phyloP scores from a whole-genome alignment of 23 red algal species.

The Agarophyton chilense region DNA sequence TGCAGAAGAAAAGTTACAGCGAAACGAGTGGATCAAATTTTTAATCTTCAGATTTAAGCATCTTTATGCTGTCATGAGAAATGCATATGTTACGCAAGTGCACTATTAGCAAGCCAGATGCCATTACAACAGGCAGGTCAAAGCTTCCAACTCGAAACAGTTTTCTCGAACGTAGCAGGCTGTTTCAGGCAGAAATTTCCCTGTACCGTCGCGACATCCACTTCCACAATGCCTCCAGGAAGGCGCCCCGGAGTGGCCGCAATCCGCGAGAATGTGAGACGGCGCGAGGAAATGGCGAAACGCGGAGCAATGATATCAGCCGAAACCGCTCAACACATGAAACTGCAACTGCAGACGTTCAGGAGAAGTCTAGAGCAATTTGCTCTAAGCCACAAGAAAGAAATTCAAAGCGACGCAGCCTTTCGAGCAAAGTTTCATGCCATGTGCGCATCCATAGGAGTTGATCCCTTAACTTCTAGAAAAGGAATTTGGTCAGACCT shows the following conservation, averaged over 20 bases:
- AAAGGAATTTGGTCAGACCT: conserved; percentile 80
- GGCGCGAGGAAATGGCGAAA: conserved; percentile 22
- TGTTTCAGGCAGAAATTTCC: not conserved
- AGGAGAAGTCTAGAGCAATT: conserved; percentile 52
- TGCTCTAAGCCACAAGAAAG: conserved; percentile 61
- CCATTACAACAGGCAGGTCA: too few species aligned
- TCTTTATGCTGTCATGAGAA: too few species aligned
- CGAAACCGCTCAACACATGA: conserved; percentile 52
- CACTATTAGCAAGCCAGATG: too few species aligned
- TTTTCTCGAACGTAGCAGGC: not conserved
- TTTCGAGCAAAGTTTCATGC: conserved; percentile 91
- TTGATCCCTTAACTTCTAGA: conserved; percentile 84
- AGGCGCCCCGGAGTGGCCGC: conserved; percentile 6
- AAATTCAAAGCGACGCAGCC: conserved; percentile 71
- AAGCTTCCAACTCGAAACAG: too few species aligned
- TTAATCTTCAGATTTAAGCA: too few species aligned
- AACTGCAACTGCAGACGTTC: conserved; percentile 41
- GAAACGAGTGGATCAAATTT: too few species aligned
- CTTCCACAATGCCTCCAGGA: conserved; percentile 26
- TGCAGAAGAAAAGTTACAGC: too few species aligned
- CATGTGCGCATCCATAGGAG: conserved; percentile 80
- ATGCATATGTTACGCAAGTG: too few species aligned
- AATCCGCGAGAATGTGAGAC: conserved; percentile 26
- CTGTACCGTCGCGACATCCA: not conserved
- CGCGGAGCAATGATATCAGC: conserved; percentile 38